Conservation (phyloP, 1,139 yeast genomes). For the Hemisphaericaspora xylanilytica region DNA sequence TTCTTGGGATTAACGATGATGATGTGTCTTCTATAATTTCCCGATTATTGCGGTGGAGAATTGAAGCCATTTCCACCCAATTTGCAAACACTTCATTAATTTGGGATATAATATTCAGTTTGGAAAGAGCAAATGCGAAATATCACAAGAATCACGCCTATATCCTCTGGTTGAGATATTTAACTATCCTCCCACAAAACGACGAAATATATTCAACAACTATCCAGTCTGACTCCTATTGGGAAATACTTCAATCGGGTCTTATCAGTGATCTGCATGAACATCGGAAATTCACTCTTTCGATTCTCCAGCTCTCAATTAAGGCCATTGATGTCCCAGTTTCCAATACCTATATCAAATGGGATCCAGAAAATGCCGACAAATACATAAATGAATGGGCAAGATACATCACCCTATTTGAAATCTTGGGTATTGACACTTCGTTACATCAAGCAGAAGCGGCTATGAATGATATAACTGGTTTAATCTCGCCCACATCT, state of each 20-base stretch:
- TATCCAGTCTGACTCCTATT: slow-evolving; percentile 45
- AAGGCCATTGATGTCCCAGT: slow-evolving; percentile 42
- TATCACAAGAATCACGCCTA: slow-evolving; percentile 44
- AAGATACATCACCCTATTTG: slow-evolving; percentile 69
- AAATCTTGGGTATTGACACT: slow-evolving; percentile 80
- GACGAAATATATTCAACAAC: slow-evolving; percentile 28
- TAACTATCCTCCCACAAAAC: slow-evolving; percentile 21
- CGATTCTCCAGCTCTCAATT: slow-evolving; percentile 63
- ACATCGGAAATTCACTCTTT: slow-evolving; percentile 67
- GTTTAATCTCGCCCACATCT: slow-evolving; percentile 50
- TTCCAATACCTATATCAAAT: slow-evolving; percentile 41
- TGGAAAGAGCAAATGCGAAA: slow-evolving; percentile 28
- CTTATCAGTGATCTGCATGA: slow-evolving; percentile 61
- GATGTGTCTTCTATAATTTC: slow-evolving; percentile 33
- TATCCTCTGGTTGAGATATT: slow-evolving; percentile 55
- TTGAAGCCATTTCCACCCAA: slow-evolving; percentile 24
- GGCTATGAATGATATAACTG: slow-evolving; percentile 62
- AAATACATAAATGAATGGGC: slow-evolving; percentile 60
- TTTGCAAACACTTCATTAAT: slow-evolving; percentile 23
- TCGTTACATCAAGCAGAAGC: slow-evolving; percentile 86
- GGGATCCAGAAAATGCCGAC: slow-evolving; percentile 36
- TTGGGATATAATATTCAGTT: slow-evolving; percentile 46
- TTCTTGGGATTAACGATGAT: slow-evolving; percentile 32
- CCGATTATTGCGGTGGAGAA: slow-evolving; percentile 50
- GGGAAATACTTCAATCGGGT: slow-evolving; percentile 59